Percentiles rank a stretch among this genome's conserved stretches.
Evolutionary conservation across 2,329 filamentous ascomycete species (phyloP).

Genomic region (Curvularia hawaiiensis): DNA sequence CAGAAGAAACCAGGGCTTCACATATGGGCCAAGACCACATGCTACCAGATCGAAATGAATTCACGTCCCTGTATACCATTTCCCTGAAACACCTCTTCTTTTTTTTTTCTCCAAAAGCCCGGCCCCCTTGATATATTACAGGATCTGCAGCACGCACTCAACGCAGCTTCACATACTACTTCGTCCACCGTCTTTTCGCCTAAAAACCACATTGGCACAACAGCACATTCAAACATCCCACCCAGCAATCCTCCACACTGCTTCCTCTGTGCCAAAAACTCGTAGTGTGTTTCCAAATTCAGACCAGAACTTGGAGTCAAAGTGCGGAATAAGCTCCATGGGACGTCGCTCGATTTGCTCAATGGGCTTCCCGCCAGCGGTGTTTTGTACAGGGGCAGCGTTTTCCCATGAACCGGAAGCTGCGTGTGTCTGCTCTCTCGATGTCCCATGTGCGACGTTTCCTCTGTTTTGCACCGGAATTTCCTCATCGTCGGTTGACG

Average conservation of each 20-base stretch:
- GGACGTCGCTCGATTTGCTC: conserved; percentile 25
- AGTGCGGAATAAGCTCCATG: conserved; percentile 58
- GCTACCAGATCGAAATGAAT: too few relatives aligned
- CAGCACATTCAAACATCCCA: conserved; percentile 18
- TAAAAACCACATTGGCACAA: too few relatives aligned
- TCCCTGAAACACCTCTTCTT: too few relatives aligned
- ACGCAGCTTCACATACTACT: neutral
- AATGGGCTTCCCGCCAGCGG: conserved; percentile 28
- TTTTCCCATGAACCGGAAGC: conserved; percentile 27
- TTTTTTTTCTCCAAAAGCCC: too few relatives aligned
- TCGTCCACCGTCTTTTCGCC: too few relatives aligned
- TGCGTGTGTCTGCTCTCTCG: conserved; percentile 2
- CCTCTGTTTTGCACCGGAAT: neutral
- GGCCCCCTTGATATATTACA: neutral
- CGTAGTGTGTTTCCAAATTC: conserved; percentile 64
- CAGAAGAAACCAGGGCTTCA: too few relatives aligned
- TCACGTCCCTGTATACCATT: too few relatives aligned
- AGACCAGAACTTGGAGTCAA: conserved; percentile 60
- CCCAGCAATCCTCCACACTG: conserved; percentile 31
- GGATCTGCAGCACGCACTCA: neutral
- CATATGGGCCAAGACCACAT: too few relatives aligned
- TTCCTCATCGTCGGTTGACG: conserved; percentile 18
- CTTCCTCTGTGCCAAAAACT: conserved; percentile 65
- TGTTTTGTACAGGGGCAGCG: conserved; percentile 24
- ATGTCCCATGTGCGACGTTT: conserved; percentile 4